phyloP scores from a whole-genome alignment of 345 rosid species.

The Dimocarpus longan region DNA sequence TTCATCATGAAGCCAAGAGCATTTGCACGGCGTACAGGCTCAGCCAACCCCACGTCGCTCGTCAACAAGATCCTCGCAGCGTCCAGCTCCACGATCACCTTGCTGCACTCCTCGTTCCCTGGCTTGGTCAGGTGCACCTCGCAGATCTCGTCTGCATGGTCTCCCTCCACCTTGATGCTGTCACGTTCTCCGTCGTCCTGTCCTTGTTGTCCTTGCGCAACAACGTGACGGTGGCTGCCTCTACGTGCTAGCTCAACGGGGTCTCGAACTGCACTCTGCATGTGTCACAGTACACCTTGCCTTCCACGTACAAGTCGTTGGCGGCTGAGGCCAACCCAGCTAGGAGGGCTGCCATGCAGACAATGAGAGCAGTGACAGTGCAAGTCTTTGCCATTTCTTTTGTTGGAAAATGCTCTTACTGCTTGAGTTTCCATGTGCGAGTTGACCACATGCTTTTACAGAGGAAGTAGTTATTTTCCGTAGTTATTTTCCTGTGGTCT shows the following conservation, averaged over 20 bases:
- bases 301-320: conserved; percentile 21
- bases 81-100: conserved; percentile 7
- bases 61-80: conserved; percentile 29
- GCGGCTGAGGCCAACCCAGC: not conserved
- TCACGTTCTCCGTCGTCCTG: not conserved
- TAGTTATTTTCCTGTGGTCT: not conserved
- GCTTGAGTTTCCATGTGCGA: not conserved
- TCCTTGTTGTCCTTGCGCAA: conserved; percentile 34
- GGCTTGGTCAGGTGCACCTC: conserved; percentile 24
- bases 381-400: conserved; percentile 30
- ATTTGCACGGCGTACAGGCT: conserved; percentile 24
- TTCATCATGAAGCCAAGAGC: conserved; percentile 37
- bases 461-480: not conserved
- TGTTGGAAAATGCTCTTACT: not conserved
- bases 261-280: conserved; percentile 30
- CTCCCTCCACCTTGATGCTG: conserved; percentile 27
- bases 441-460: too few relatives aligned
- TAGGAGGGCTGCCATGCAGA: conserved; percentile 29
- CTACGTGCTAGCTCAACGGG: not conserved
- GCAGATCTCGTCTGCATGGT: conserved; percentile 40
- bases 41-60: conserved; percentile 13
- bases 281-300: conserved; percentile 30
- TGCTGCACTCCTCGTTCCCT: conserved; percentile 23
- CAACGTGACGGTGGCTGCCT: conserved; percentile 29
- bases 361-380: not conserved